These are phyloP conservation scores for Candida sanyaensis DNA, from an alignment of 1,139 yeast genomes.

Conservation along the genomic window DNA sequence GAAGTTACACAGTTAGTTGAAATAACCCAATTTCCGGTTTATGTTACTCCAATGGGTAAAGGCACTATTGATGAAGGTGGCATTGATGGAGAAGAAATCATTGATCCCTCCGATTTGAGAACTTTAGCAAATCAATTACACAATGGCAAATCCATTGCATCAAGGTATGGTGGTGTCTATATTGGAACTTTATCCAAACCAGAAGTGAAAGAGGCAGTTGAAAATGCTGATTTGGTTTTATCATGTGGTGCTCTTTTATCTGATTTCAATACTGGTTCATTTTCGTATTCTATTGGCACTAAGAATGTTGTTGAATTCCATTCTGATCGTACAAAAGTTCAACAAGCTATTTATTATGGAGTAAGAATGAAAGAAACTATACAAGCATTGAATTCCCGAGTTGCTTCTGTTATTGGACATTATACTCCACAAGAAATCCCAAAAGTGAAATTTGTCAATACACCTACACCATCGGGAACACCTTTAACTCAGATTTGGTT, in stretches of 20 bases:
- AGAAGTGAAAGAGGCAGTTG: slow-evolving; percentile 74
- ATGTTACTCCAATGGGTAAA: slow-evolving; percentile 91
- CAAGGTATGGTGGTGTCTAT: slow-evolving; percentile 84
- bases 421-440: slow-evolving; percentile 54
- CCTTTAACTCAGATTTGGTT: slow-evolving; percentile 72
- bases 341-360: slow-evolving; percentile 73
- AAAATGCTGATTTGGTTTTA: slow-evolving; percentile 71
- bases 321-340: slow-evolving; percentile 81
- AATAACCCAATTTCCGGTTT: slow-evolving; percentile 77
- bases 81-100: slow-evolving; percentile 27
- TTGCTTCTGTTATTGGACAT: slow-evolving; percentile 33
- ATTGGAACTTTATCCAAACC: slow-evolving; percentile 80
- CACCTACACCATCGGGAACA: slow-evolving; percentile 28
- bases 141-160: slow-evolving; percentile 36
- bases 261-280: slow-evolving; percentile 89
- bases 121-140: slow-evolving; percentile 27
- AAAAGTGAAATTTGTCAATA: slow-evolving; percentile 33
- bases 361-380: slow-evolving; percentile 76
- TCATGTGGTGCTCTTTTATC: slow-evolving; percentile 83
- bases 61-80: slow-evolving; percentile 70
- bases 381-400: slow-evolving; percentile 42
- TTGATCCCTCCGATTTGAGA: slow-evolving; percentile 27
- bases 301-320: slow-evolving; percentile 84
- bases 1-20: slow-evolving; percentile 67
- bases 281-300: slow-evolving; percentile 79